phyloP scores from a whole-genome alignment of 306 rosid species.

The Lathyrus tuberosus region DNA sequence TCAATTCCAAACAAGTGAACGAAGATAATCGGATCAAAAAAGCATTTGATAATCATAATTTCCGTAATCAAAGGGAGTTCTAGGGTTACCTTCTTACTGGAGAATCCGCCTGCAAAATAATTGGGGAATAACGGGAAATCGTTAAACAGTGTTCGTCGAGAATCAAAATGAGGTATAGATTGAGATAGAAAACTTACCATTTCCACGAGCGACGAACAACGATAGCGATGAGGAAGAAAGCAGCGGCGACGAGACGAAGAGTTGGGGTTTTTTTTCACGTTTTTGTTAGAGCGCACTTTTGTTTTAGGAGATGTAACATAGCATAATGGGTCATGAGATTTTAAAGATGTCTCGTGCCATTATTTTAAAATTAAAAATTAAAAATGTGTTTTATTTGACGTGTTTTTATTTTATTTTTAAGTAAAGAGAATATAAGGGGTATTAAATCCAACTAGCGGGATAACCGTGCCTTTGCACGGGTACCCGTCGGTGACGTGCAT shows the following conservation, averaged over 20 bases:
- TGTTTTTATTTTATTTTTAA: too few relatives aligned
- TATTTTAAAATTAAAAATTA: too few relatives aligned
- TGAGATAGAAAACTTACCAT: constrained; percentile 51
- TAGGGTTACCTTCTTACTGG: constrained; percentile 67
- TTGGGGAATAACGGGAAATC: not conserved
- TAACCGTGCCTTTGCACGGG: too few relatives aligned
- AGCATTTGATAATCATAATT: not conserved
- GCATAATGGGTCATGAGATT: too few relatives aligned
- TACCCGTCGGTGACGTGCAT: too few relatives aligned
- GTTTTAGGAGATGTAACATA: too few relatives aligned
- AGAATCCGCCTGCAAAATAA: constrained; percentile 71
- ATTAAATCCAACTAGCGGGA: too few relatives aligned
- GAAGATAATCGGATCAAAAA: not conserved
- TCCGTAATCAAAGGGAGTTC: not conserved
- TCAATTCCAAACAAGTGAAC: constrained; percentile 13
- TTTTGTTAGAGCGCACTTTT: constrained; percentile 17
- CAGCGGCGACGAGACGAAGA: constrained; percentile 2
- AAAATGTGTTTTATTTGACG: too few relatives aligned
- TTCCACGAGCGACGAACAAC: constrained; percentile 15
- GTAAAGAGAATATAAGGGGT: too few relatives aligned
- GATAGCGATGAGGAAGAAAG: constrained; percentile 22
- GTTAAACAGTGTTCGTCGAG: constrained; percentile 7
- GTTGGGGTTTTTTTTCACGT: constrained; percentile 41
- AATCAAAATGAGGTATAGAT: not conserved
- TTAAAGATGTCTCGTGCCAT: too few relatives aligned